Base-by-base conservation (phyloP, 768 basidiomycete genomes). In the Collybia sordida region DNA sequence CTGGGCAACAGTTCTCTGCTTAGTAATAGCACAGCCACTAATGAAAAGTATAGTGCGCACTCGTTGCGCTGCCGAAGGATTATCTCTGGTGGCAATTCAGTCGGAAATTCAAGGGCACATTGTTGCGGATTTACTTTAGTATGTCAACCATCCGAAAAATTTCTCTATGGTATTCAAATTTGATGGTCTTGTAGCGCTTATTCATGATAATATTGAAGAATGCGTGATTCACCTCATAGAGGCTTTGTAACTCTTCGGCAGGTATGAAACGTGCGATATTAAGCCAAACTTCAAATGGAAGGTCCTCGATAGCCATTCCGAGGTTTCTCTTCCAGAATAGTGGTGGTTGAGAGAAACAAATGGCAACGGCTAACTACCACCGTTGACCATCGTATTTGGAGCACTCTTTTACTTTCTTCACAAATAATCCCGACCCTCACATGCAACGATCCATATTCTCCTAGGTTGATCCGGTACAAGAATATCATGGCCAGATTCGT, bases 251-350 rank as follows among this genome's bases (percentile, higher is more conserved):
- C 22, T 61, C 53, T 12, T 48, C 21, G 0, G 43, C 6, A 15
- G 53, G 27, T 9, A 59, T 35, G 27, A 58, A 59, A 17, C 24
- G 47, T 15, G 45, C 35, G 39, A 57, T 59, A 46, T 51, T 47
- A 14, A 48, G 46, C 59, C 54, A 64, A 21, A 57, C 39, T 43
- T 64, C 57, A 34, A 59, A 63, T 14, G 57, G 59, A 17, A 60
- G n/a, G 19, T 53, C 22, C 34, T 43, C 11, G n/a, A 36, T 23
- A 7, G 18, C 44, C 17, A 35, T 22, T 34, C n/a, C n/a, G n/a
- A n/a, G n/a, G n/a, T n/a, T n/a, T n/a, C n/a, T n/a, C n/a, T n/a
- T n/a, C n/a, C n/a, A n/a, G n/a, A n/a, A n/a, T n/a, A n/a, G n/a
- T n/a, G n/a, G n/a, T n/a, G n/a, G n/a, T n/a, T n/a, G n/a, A n/a